Conservation (phyloP, 2,329 filamentous ascomycete genomes). For the Metarhizium humberi region DNA sequence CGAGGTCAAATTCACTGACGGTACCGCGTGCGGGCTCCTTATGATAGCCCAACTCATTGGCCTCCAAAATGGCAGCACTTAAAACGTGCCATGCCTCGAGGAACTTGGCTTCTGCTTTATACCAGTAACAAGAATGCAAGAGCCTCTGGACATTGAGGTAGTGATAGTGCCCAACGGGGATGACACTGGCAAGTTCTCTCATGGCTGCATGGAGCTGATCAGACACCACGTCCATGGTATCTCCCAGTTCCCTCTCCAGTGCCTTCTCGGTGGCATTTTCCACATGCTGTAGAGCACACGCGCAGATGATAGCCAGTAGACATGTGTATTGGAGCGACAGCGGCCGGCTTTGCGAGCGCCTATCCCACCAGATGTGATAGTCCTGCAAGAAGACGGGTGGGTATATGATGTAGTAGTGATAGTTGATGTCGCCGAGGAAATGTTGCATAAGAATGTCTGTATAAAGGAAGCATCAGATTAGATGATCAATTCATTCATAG, state of each 20-base stretch:
- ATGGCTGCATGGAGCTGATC: slow-evolving; percentile 16
- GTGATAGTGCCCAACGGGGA: slow-evolving; percentile 19
- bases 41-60: slow-evolving; percentile 19
- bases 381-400: slow-evolving; percentile 18
- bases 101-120: slow-evolving; percentile 22
- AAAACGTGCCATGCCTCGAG: slow-evolving; percentile 22
- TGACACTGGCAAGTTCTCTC: slow-evolving; percentile 16
- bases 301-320: slow-evolving; percentile 19
- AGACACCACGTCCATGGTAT: slow-evolving; percentile 12
- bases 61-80: slow-evolving; percentile 21
- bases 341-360: slow-evolving; percentile 9
- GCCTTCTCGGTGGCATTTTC: slow-evolving; percentile 11
- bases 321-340: slow-evolving; percentile 20
- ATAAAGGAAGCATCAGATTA: slow-evolving; percentile 1
- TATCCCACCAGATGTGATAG: slow-evolving; percentile 22
- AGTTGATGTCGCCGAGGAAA: slow-evolving; percentile 21
- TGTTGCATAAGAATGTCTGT: slow-evolving; percentile 18
- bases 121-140: slow-evolving; percentile 23
- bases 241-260: slow-evolving; percentile 13
- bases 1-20: slow-evolving; percentile 19
- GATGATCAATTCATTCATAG: neutral
- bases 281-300: slow-evolving; percentile 20
- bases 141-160: slow-evolving; percentile 19
- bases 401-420: slow-evolving; percentile 24
- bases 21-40: slow-evolving; percentile 10